Conservation (phyloP, 495 filamentous ascomycete species). For the Xylaria cubensis region DNA sequence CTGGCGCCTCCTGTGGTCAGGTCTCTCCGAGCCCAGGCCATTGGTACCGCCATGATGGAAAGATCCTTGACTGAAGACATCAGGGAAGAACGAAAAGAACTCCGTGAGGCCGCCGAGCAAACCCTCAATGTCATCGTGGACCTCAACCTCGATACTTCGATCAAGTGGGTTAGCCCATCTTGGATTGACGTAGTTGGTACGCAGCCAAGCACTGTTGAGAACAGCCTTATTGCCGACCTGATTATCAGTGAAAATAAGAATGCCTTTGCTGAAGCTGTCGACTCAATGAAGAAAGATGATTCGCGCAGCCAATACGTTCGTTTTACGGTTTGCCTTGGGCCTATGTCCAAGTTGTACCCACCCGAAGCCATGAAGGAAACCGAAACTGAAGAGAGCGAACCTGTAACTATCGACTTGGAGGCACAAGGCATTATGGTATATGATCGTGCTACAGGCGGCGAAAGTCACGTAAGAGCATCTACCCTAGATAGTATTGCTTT, state of each 20-base stretch:
- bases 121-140: constrained; percentile 95
- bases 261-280: constrained; percentile 80
- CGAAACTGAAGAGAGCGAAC: constrained; percentile 51
- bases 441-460: constrained; percentile 82
- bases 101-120: constrained; percentile 95
- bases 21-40: constrained; percentile 55
- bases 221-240: constrained; percentile 79
- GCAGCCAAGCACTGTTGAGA: constrained; percentile 71
- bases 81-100: constrained; percentile 80
- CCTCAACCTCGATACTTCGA: constrained; percentile 82
- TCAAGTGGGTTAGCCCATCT: constrained; percentile 96
- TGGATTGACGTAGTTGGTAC: constrained; percentile 94
- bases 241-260: constrained; percentile 75
- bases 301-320: constrained; percentile 90
- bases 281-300: constrained; percentile 91
- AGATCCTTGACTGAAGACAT: constrained; percentile 62
- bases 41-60: constrained; percentile 57
- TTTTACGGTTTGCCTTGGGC: constrained; percentile 79
- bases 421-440: constrained; percentile 98
- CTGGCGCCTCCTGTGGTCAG: constrained; percentile 56
- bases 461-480: constrained; percentile 79
- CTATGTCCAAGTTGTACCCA: constrained; percentile 69
- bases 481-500: background rate
- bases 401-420: constrained; percentile 77
- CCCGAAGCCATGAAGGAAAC: constrained; percentile 53